Percentiles rank a stretch among this genome's conserved stretches.
phyloP scores from a whole-genome alignment of 129 eudicot species.

The Artemisia tridentata region DNA sequence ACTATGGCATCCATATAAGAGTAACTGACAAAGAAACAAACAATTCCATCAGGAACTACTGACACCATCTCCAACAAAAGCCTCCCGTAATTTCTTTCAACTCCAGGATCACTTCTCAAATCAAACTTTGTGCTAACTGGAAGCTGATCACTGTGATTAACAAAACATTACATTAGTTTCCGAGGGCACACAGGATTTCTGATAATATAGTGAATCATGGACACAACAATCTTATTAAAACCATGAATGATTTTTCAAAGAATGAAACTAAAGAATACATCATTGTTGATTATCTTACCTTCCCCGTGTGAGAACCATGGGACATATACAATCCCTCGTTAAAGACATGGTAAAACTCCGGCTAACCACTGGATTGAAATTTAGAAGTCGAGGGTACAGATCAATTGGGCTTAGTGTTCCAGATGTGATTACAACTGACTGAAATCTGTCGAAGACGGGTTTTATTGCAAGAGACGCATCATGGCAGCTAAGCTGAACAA shows the following conservation, averaged over 20 bases:
- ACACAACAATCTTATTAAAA: neutral
- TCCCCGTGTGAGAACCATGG: conserved; percentile 98
- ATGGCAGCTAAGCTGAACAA: conserved; percentile 89
- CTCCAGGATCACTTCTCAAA: conserved; percentile 97
- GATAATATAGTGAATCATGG: no score
- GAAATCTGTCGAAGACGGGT: conserved; percentile 98
- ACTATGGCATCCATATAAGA: conserved; percentile 99
- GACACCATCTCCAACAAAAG: conserved; percentile 97
- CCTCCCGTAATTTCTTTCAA: conserved; percentile 94
- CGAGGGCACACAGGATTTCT: neutral
- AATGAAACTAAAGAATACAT: neutral
- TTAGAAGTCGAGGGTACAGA: conserved; percentile 93
- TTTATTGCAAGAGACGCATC: conserved; percentile 99
- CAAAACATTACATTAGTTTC: neutral
- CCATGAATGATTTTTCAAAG: neutral
- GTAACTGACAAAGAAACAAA: conserved; percentile 96
- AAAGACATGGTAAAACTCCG: conserved; percentile 97
- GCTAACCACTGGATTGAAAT: conserved; percentile 96
- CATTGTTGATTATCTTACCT: conserved; percentile 48
- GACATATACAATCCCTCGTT: conserved; percentile 99
- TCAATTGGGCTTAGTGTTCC: conserved; percentile 98
- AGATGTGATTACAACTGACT: conserved; percentile 93
- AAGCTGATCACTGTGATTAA: conserved; percentile 79
- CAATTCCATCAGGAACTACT: conserved; percentile 98
- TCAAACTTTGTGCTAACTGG: conserved; percentile 97